Base-by-base conservation (phyloP, 1,284 basidiomycete species). In the Moesziomyces sp. region DNA sequence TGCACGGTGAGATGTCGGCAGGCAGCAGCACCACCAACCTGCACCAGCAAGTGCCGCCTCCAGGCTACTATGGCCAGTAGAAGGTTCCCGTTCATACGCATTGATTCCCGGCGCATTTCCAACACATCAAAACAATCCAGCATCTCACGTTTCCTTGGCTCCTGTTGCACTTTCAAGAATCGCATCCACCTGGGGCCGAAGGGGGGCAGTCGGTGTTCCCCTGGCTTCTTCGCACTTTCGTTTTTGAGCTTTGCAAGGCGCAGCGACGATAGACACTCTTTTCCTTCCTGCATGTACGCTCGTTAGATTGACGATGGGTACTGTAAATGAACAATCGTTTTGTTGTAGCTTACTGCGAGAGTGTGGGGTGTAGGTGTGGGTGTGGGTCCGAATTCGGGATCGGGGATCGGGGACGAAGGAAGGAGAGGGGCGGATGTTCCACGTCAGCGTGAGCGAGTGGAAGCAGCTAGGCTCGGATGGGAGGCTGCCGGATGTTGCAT, bases 1-100 rank as follows among this genome's bases (percentile, higher is more conserved):
- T 60, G 8, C 58, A 55, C 21, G 72, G 66, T 30, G 72, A 66
- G 45, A 53, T 58, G 52, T 74, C 72, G 58, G 66, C 58, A 24
- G 67, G 67, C 19, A 74, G 63, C 59, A 74, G 72, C 54, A 53
- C 66, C 11, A 54, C 66, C 45, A 70, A 74, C 51, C 46, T 74
- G 49, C 66, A 66, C 8, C 54, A 70, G 19, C 71, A 74, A 48
- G 51, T 46, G 19, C 56, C 72, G 8, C 66, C 72, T 49, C 72
- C 72, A 13, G 72, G 66, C 23, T 74, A 74, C 67, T 74, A 59
- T 55, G 72, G 72, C 24, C 58, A 62, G 9, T 65, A 54, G 26
- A 35, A 56, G 50, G 30, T 19, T 50, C 19, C 21, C 4, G 21
- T 30, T 30, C 46, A 13, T 18, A 8, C 9, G 11, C 30, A 30